Conservation (phyloP, 306 rosid genomes). For the Malus sieversii region DNA sequence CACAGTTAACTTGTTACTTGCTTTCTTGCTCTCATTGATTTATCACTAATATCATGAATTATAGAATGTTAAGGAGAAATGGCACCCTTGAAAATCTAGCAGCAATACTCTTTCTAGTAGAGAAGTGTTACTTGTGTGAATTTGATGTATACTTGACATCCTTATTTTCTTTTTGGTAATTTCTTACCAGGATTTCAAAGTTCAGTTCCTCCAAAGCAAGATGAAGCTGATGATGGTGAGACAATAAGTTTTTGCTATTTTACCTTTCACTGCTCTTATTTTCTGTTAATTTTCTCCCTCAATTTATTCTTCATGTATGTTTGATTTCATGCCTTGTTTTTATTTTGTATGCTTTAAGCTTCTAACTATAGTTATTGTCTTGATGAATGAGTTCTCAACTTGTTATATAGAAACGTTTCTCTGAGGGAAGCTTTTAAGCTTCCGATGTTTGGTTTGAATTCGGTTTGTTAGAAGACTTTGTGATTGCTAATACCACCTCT, state of each 20-base stretch:
- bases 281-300: neutral
- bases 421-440: neutral
- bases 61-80: neutral
- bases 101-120: neutral
- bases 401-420: neutral
- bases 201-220: slow-evolving; percentile 40
- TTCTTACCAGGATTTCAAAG: slow-evolving; percentile 49
- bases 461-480: neutral
- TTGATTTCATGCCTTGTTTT: neutral
- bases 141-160: slow-evolving; percentile 1
- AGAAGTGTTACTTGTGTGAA: neutral
- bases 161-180: neutral
- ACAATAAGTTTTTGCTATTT: slow-evolving; percentile 8
- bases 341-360: neutral
- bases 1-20: neutral
- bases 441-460: neutral
- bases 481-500: neutral
- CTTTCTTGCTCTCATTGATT: neutral
- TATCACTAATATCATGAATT: neutral
- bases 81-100: slow-evolving; percentile 7
- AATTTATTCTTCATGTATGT: neutral
- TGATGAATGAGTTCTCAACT: neutral
- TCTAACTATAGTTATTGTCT: neutral
- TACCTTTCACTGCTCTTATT: neutral
- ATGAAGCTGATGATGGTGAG: slow-evolving; percentile 73